phyloP scores from a whole-genome alignment of 2,329 filamentous ascomycete species.

The Chaetomium globosum region DNA sequence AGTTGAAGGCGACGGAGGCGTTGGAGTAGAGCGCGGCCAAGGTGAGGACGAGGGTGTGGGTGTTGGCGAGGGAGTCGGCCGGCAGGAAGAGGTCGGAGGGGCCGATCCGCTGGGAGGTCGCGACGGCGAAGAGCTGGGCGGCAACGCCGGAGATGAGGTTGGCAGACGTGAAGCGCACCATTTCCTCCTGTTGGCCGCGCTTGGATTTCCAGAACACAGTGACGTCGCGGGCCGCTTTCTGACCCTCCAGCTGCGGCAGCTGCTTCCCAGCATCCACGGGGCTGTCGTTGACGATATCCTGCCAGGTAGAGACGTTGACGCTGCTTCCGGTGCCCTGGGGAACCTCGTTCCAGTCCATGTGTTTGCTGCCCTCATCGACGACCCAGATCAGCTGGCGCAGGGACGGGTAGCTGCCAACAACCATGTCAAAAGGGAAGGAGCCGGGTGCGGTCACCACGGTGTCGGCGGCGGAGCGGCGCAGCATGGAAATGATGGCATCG shows the following conservation, averaged over 20 bases:
- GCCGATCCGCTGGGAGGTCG: conserved; percentile 71
- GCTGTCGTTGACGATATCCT: conserved; percentile 78
- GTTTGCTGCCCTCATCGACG: conserved; percentile 83
- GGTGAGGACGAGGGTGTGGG: conserved; percentile 77
- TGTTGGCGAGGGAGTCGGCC: conserved; percentile 76
- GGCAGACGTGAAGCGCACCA: conserved; percentile 77
- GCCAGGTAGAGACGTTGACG: conserved; percentile 87
- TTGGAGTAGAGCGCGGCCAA: conserved; percentile 83
- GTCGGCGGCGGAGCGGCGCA: conserved; percentile 74
- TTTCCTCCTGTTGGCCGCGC: conserved; percentile 60
- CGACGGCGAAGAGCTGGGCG: conserved; percentile 74
- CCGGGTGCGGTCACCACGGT: conserved; percentile 83
- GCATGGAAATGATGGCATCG: conserved; percentile 68
- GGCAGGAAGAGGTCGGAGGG: conserved; percentile 81
- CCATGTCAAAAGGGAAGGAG: conserved; percentile 75
- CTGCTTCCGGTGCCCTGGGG: conserved; percentile 74
- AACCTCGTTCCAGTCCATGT: conserved; percentile 94
- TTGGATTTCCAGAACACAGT: conserved; percentile 68
- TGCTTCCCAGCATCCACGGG: conserved; percentile 60
- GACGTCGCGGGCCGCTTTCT: conserved; percentile 56
- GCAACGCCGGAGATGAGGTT: conserved; percentile 89
- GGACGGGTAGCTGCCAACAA: conserved; percentile 68
- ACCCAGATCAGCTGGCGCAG: conserved; percentile 88
- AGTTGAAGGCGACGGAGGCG: conserved; percentile 83
- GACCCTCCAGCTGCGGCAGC: conserved; percentile 65